Conservation (phyloP, 2,329 filamentous ascomycete genomes). For the Sclerotinia borealis region DNA sequence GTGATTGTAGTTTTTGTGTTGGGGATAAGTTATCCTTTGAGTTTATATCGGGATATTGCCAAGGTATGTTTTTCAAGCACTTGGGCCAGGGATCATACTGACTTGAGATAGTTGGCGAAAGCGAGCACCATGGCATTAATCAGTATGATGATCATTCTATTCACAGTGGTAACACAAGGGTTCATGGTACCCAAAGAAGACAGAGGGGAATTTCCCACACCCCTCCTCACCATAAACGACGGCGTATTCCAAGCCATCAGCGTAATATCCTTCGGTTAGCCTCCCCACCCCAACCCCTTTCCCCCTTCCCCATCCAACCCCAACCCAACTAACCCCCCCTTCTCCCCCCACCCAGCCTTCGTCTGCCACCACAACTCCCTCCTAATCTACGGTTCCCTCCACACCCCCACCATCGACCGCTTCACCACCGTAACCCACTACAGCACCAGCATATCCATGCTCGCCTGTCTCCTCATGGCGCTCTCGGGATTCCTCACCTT, state of each 20-base stretch:
- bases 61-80: conserved; percentile 55
- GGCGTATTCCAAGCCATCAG: conserved; percentile 95
- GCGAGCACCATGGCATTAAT: conserved; percentile 88
- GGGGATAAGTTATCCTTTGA: conserved; percentile 83
- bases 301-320: conserved; percentile 23
- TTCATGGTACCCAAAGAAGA: conserved; percentile 64
- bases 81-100: neutral
- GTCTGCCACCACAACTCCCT: conserved; percentile 90
- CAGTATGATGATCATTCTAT: conserved; percentile 85
- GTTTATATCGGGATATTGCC: conserved; percentile 91
- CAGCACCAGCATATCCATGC: conserved; percentile 80
- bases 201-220: conserved; percentile 63
- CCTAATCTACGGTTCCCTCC: conserved; percentile 91
- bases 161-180: conserved; percentile 83
- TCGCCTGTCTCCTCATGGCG: conserved; percentile 87
- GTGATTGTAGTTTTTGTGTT: conserved; percentile 86
- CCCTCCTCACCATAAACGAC: conserved; percentile 70
- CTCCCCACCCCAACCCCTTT: neutral
- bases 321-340: conserved; percentile 21
- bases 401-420: conserved; percentile 90
- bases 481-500: conserved; percentile 88
- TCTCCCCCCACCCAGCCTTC: conserved; percentile 45
- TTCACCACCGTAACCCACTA: conserved; percentile 92
- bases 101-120: conserved; percentile 68
- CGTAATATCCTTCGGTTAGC: conserved; percentile 92